Base-by-base conservation (phyloP, 169 alveolate genomes). In the Plasmodium gallinaceum region DNA sequence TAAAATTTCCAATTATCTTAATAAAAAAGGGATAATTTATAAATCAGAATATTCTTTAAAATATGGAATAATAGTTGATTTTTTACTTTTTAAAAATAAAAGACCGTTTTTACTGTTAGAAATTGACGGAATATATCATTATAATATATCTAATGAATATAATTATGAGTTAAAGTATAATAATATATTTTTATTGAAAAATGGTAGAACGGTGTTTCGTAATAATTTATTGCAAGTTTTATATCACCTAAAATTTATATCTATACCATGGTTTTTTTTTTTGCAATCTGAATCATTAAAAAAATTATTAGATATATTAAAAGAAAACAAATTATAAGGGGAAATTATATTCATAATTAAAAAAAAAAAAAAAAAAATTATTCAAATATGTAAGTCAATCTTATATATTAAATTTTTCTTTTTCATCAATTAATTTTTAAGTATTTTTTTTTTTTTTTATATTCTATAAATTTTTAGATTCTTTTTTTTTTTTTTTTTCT, bases 161-260 rank as follows among this genome's bases (percentile, higher is more conserved):
- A 48, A 78, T 24, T 62, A 65, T 57, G 89, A 78, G 45, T 48
- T 65, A 39, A 43, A n/a, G 46, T 39, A 78, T 48, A 78, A 78
- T 42, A 60, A 60, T 54, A 78, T 78, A 69, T 48, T 26, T 26
- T 66, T 78, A 57, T 14, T 58, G 16, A 64, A 58, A 51, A 78
- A 78, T 58, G 89, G 89, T 64, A 78, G 70, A 69, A 78, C 89
- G 10, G n/a, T 46, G 42, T 78, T 78, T 54, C 89, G 89, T 16
- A 65, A 78, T 24, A 65, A 65, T 43, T 43, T 78, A 1, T 37
- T 78, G 22, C 58, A 58, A 45, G 18, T 52, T 26, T 60, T 65
- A 32, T 64, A 78, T 45, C 37, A 78, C 22, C 64, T 64, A 18
- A 70, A 78, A 43, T 78, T 78, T 65, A 66, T 78, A 70, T 64